Evolutionary conservation across 164 flowering plant genomes (phyloP).

Genomic region (Berberis vulgaris): DNA sequence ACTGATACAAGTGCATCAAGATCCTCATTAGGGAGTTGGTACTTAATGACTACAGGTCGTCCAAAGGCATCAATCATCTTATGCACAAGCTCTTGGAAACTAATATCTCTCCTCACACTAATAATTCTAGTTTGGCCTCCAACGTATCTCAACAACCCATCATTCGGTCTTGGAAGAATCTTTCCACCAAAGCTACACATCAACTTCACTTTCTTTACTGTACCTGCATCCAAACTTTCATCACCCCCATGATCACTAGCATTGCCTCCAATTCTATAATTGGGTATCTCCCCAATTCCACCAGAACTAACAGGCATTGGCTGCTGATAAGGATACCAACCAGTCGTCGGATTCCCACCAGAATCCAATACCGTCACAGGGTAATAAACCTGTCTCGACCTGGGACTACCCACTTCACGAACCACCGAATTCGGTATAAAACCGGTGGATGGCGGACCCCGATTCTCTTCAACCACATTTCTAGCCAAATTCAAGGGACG

Average conservation of each 20-base stretch:
- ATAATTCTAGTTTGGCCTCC: slow-evolving; percentile 88
- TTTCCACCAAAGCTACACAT: slow-evolving; percentile 16
- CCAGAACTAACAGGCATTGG: slow-evolving; percentile 4
- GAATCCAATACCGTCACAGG: slow-evolving; percentile 33
- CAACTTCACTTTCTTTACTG: neutral
- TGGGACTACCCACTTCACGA: slow-evolving; percentile 24
- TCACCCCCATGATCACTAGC: neutral
- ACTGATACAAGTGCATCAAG: slow-evolving; percentile 87
- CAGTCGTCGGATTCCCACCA: slow-evolving; percentile 15
- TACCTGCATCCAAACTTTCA: neutral
- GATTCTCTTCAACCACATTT: slow-evolving; percentile 40
- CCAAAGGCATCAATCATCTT: slow-evolving; percentile 60
- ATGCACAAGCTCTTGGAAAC: slow-evolving; percentile 41
- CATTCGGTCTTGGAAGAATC: slow-evolving; percentile 79
- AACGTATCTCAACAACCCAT: slow-evolving; percentile 76
- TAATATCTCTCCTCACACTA: slow-evolving; percentile 44
- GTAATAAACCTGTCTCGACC: slow-evolving; percentile 28
- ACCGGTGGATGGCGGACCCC: slow-evolving; percentile 27
- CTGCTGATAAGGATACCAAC: neutral
- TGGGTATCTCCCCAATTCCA: slow-evolving; percentile 12
- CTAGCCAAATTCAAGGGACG: slow-evolving; percentile 51
- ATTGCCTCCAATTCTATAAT: slow-evolving; percentile 3
- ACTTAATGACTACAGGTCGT: slow-evolving; percentile 54
- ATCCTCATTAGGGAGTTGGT: slow-evolving; percentile 93
- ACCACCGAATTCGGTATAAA: slow-evolving; percentile 18